Base-by-base conservation (phyloP, 2,329 filamentous ascomycete genomes). In the Diaporthe nobilis region DNA sequence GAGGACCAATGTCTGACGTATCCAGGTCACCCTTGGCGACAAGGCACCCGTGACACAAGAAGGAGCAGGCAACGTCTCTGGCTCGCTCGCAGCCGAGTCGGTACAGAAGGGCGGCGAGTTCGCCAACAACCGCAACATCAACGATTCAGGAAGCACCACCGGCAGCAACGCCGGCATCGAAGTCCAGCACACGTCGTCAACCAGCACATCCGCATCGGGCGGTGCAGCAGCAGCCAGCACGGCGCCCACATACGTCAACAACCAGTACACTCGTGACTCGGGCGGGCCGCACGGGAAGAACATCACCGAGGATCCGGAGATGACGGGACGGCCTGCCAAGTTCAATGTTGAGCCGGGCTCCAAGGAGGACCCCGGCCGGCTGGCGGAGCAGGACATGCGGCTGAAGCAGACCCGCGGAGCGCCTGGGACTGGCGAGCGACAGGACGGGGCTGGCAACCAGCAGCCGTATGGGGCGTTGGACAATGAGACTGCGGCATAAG, bases 51-150 rank as follows among this genome's bases (percentile, higher is more conserved):
- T 81, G 1, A 89, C 87, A 75, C 82, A 86, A 22, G 94, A 97
- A 83, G 85, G 88, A 20, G 86, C 92, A 7, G 95, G 95, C 71
- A 80, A 87, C 37, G 88, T 96, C 60, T 86, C 89, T 20, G 94
- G 93, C 84, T 96, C 94, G 9, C 91, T 97, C 7, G 95, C 95
- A 15, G 93, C 91, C 75, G 92, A 96, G 80, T 97, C 94, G 0
- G 84, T 91, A 76, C 85, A 87, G 63, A 79, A 86, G 31, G 88
- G 88, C 75, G 94, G 93, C 78, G 85, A 83, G 17, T 95, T 94
- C 80, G 85, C 88, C 55, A 82, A 88, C 74, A 94, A 94, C 84
- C 86, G 87, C 34, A 77, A 74, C 51, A 58, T 77, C 58, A 15
- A 57, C 42, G 31, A 63, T 8, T 42, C 44, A 25, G 71, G 42